Evolutionary conservation across 2,329 filamentous ascomycete genomes (phyloP).

Genomic region (Fusarium beomiforme): DNA sequence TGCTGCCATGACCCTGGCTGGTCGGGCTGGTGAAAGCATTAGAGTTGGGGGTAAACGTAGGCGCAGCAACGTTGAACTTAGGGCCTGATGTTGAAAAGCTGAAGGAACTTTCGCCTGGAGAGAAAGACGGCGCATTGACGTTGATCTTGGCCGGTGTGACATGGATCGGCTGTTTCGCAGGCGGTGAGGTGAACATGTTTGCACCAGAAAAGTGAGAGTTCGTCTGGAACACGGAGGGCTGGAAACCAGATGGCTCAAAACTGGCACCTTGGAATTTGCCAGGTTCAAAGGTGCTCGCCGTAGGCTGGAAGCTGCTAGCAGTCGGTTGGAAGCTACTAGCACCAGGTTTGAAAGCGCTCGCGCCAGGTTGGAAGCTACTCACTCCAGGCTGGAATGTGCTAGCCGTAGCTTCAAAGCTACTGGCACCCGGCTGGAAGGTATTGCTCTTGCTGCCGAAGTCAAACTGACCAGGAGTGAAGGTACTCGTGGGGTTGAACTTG

Average conservation of each 20-base stretch:
- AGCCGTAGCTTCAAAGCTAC: conserved; percentile 16
- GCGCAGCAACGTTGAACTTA: conserved; percentile 80
- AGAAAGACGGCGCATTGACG: conserved; percentile 75
- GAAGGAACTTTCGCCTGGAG: conserved; percentile 72
- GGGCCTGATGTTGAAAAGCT: conserved; percentile 74
- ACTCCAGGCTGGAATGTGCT: conserved; percentile 36
- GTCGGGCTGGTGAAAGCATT: conserved; percentile 59
- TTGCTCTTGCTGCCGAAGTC: conserved; percentile 46
- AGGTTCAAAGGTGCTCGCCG: conserved; percentile 19
- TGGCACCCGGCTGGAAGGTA: conserved; percentile 57
- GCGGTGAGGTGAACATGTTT: conserved; percentile 35
- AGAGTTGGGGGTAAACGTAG: conserved; percentile 75
- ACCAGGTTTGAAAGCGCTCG: conserved; percentile 6
- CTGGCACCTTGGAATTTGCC: conserved; percentile 12
- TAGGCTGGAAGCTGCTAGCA: conserved; percentile 41
- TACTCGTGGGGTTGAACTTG: conserved; percentile 71
- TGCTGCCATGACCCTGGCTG: conserved; percentile 58
- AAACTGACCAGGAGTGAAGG: conserved; percentile 39
- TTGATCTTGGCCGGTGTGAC: conserved; percentile 66
- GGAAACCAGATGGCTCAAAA: conserved; percentile 40
- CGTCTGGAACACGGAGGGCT: conserved; percentile 60
- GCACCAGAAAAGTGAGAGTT: conserved; percentile 25
- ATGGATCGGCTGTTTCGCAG: conserved; percentile 20
- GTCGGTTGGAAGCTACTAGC: conserved; percentile 55
- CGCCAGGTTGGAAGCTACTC: conserved; percentile 15